Percentiles rank a stretch among this genome's conserved stretches.
Conservation (phyloP, 176 grass and related monocot species). For the Rhynchospora breviuscula region DNA sequence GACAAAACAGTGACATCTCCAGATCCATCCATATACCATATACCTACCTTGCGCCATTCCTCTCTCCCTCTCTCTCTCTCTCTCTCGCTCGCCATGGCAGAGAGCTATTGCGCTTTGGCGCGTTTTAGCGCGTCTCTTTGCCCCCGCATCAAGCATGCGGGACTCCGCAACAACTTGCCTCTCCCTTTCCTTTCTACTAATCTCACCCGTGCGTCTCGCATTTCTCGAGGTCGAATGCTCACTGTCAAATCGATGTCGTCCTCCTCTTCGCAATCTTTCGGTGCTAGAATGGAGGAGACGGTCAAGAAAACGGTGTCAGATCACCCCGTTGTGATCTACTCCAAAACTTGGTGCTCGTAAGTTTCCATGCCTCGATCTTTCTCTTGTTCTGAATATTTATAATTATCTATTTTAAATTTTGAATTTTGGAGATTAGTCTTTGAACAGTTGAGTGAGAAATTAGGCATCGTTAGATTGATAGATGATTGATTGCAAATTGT, state of each 20-base stretch:
- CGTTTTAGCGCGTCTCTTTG: slow-evolving; percentile 8
- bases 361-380: neutral
- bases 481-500: neutral
- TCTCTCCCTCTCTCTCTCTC: neutral
- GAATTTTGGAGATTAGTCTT: neutral
- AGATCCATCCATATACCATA: slow-evolving; percentile 15
- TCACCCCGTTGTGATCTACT: slow-evolving; percentile 81
- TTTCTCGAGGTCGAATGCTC: slow-evolving; percentile 22
- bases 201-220: slow-evolving; percentile 14
- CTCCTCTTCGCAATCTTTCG: slow-evolving; percentile 57
- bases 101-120: slow-evolving; percentile 15
- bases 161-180: neutral
- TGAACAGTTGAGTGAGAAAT: neutral
- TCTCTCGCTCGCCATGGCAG: slow-evolving; percentile 15
- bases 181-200: slow-evolving; percentile 16
- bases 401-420: neutral
- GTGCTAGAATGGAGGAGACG: slow-evolving; percentile 76
- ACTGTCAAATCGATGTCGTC: slow-evolving; percentile 32
- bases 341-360: slow-evolving; percentile 98
- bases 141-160: neutral
- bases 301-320: slow-evolving; percentile 59
- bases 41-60: neutral
- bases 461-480: neutral
- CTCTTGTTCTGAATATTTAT: neutral
- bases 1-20: neutral